Evolutionary conservation across 768 basidiomycete genomes (phyloP).

Genomic region (Tricholoma sp.): DNA sequence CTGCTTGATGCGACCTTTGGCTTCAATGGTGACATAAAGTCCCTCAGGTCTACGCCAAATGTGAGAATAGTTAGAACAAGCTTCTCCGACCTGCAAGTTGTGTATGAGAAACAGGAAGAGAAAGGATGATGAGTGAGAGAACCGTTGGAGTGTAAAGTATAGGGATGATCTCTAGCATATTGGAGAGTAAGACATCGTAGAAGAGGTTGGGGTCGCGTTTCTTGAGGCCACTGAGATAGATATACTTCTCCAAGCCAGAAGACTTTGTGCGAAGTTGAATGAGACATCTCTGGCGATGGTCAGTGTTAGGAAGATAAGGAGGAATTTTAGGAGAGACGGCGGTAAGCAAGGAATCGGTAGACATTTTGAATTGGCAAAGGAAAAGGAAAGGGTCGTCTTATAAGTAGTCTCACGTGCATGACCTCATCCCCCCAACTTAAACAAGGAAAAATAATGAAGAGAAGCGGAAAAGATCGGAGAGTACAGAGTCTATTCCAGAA

Average conservation of each 20-base stretch:
- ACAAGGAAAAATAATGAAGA: not conserved
- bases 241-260: slow-evolving; percentile 60
- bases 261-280: slow-evolving; percentile 54
- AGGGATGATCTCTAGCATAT: slow-evolving; percentile 64
- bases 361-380: not conserved
- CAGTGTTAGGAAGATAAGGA: slow-evolving; percentile 42
- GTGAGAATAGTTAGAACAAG: slow-evolving; percentile 65
- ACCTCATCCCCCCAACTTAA: too few relatives aligned
- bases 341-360: not conserved
- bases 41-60: slow-evolving; percentile 65
- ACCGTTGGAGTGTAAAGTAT: slow-evolving; percentile 77
- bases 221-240: slow-evolving; percentile 63
- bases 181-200: slow-evolving; percentile 55
- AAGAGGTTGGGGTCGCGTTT: slow-evolving; percentile 60
- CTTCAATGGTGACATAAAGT: slow-evolving; percentile 56
- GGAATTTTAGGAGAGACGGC: slow-evolving; percentile 28
- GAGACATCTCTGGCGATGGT: slow-evolving; percentile 54
- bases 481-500: not conserved
- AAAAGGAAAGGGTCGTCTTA: not conserved
- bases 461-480: not conserved
- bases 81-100: slow-evolving; percentile 55
- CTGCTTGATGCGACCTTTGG: slow-evolving; percentile 59
- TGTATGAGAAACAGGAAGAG: slow-evolving; percentile 10
- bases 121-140: slow-evolving; percentile 2
- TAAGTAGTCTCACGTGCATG: not conserved